Base-by-base conservation (phyloP, 108 stramenopile species). In the Skeletonema grethae region DNA sequence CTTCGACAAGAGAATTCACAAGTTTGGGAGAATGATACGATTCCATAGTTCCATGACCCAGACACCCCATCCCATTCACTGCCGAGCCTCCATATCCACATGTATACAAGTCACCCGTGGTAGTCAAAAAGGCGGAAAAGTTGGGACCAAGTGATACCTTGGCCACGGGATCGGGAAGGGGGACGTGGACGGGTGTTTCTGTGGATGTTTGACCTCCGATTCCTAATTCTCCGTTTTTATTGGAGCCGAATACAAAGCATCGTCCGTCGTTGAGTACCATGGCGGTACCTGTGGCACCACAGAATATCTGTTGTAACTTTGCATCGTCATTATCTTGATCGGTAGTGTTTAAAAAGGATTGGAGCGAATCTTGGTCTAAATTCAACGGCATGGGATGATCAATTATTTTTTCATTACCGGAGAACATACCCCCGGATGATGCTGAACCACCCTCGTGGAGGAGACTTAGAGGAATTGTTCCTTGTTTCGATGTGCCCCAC, bases 171-270 rank as follows among this genome's bases (percentile, higher is more conserved):
- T 65, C 43, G 0, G 63, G 69, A 22, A 72, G 61, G 16, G 53
- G 56, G 4, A 67, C 60, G 25, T 50, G 77, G 0, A 61, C 62
- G 0, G 79, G 75, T 59, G 50, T 48, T 2, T 32, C 29, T 18
- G 69, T 69, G 55, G 75, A 74, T 57, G 67, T 79, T 50, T 25
- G 28, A 30, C 30, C 34, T 30, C 77, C 77, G 5, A 77, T 77
- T 3, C 93, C 93, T 41, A 94, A 63, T 78, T 94, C 88, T 18
- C 93, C 93, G 43, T 79, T 73, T 53, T 91, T 87, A 77, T 94
- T 94, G 7, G 72, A 71, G 22, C 93, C 93, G 11, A 70, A 45
- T 10, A 91, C 87, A 56, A 69, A 88, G 38, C 83, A 88, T 28
- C 63, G 28, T 41, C 88, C 87, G 63, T 91, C 82, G 3, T 57